Evolutionary conservation across 140 eudicot genomes (phyloP).

Genomic region (Artemisia princeps): DNA sequence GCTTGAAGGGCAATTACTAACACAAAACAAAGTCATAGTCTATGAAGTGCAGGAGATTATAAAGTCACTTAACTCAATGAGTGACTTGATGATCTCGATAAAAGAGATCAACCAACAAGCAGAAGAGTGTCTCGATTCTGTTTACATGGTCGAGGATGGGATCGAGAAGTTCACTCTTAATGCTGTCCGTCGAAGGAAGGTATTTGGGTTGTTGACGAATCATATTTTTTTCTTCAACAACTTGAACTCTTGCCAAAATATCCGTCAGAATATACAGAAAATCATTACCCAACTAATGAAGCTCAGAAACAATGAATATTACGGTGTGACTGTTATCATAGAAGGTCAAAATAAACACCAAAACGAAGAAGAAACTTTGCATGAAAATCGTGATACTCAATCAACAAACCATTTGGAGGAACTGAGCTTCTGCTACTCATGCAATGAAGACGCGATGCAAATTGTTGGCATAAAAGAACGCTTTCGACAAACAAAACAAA

Average conservation of each 20-base stretch:
- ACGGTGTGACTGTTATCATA: not conserved
- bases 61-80: constrained; percentile 28
- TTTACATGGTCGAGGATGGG: constrained; percentile 36
- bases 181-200: constrained; percentile 25
- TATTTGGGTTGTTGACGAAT: constrained; percentile 29
- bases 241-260: constrained; percentile 31
- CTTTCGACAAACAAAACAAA: constrained; percentile 9
- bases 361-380: constrained; percentile 11
- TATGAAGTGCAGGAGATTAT: constrained; percentile 28
- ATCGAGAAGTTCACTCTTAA: constrained; percentile 32
- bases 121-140: constrained; percentile 16
- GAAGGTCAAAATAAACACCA: constrained; percentile 9
- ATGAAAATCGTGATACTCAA: not conserved
- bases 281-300: constrained; percentile 13
- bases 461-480: constrained; percentile 29
- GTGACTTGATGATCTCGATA: constrained; percentile 14
- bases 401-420: constrained; percentile 12
- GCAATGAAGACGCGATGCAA: constrained; percentile 24
- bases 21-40: constrained; percentile 22
- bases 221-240: constrained; percentile 35
- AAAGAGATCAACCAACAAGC: constrained; percentile 15
- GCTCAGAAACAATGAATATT: not conserved
- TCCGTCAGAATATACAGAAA: constrained; percentile 27
- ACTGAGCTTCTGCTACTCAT: constrained; percentile 25
- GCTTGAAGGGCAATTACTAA: constrained; percentile 25